Evolutionary conservation across 2,329 filamentous ascomycete species (phyloP).

Genomic region (Penicillium sp.): DNA sequence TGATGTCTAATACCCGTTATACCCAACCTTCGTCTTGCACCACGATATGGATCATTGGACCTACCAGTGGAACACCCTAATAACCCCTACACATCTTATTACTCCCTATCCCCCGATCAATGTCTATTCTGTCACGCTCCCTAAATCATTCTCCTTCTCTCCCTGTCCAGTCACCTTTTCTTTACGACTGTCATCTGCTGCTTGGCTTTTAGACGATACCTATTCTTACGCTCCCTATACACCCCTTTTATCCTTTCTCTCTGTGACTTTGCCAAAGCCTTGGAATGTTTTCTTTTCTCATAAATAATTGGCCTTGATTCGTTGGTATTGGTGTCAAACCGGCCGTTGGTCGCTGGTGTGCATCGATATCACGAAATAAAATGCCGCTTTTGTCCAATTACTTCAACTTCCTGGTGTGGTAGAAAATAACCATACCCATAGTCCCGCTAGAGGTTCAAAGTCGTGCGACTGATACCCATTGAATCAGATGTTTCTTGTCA

Average conservation of each 20-base stretch:
- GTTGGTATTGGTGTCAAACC: background rate
- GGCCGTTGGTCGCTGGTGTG: background rate
- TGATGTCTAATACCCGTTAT: conserved; percentile 23
- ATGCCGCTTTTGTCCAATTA: background rate
- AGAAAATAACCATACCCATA: too few species aligned
- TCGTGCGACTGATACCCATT: too few species aligned
- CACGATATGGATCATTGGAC: conserved; percentile 3
- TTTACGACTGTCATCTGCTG: background rate
- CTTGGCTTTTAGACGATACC: background rate
- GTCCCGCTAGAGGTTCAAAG: too few species aligned
- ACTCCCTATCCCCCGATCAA: background rate
- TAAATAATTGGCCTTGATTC: background rate
- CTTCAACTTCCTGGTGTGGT: too few species aligned
- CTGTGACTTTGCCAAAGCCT: background rate
- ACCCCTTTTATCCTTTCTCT: background rate
- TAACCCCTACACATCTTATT: background rate
- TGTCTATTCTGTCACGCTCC: background rate
- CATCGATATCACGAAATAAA: background rate
- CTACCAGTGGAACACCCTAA: background rate
- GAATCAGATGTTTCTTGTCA: too few species aligned
- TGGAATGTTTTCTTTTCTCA: background rate
- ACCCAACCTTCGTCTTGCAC: conserved; percentile 10
- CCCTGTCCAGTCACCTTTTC: background rate
- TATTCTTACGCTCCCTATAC: conserved; percentile 4
- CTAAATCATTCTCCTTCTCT: background rate